Evolutionary conservation across 495 filamentous ascomycete species (phyloP), one percentile per base, ranked within the genome.

Genomic region (Acidiella bohemica): DNA sequence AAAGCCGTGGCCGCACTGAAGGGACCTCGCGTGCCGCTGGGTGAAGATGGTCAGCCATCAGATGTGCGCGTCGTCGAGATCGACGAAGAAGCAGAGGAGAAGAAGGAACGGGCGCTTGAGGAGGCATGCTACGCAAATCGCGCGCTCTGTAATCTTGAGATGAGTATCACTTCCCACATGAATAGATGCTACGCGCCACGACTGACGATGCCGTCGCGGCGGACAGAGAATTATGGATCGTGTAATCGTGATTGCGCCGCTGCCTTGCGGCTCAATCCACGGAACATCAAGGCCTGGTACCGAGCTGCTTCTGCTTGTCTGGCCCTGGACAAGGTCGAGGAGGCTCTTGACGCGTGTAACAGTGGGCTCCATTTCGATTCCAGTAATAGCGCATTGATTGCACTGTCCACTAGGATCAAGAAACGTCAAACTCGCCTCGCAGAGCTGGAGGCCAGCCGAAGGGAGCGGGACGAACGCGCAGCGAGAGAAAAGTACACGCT

Each of bases 201-300:
- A 20, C 32, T 25, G 26, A 43, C 36, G 10, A 32, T 14, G 25
- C 25, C 25, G 7, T n/a, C 25, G n/a, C 0, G 0, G 11, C n/a
- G 16, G n/a, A 3, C 51, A 75, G 75, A 74, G 49, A 97, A 97
- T 62, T 87, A 87, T 61, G 75, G 88, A 32, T 75, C 75, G 38
- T 81, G 79, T 56, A 86, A 75, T 34, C 65, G 76, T 13, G 90
- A 96, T 62, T 85, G 84, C 57, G 79, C 80, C 2, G 63, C 72
- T n/a, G 78, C 81, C 3, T 67, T 97, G 28, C 72, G 75, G 24
- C 65, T 93, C 19, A 86, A 93, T 58, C 68, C 75, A 5, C 57
- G 47, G 35, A 92, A 90, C 56, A 55, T 88, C 52, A 97, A 97
- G 61, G 85, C 88, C 4, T 81, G 74, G 55, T 96, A 94, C 58